Conservation (phyloP, 2,329 filamentous ascomycete genomes). For the Coniochaeta prunicola region DNA sequence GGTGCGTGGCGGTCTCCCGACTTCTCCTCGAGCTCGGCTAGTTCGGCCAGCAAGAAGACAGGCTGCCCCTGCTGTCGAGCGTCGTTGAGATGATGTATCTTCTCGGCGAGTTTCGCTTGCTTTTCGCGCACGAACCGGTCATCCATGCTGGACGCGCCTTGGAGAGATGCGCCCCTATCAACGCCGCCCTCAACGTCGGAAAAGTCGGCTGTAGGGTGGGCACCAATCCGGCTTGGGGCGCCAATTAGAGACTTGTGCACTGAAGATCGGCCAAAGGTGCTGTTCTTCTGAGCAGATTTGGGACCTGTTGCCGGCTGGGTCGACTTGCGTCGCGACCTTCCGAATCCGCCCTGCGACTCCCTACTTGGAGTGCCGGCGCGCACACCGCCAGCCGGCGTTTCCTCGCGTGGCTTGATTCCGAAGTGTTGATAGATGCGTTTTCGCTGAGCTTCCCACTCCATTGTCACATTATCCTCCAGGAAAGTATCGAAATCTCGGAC, state of each 20-base stretch:
- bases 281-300: slow-evolving; percentile 32
- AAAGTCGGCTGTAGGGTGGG: slow-evolving; percentile 54
- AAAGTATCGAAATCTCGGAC: slow-evolving; percentile 89
- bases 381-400: slow-evolving; percentile 19
- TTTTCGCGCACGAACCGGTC: slow-evolving; percentile 77
- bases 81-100: slow-evolving; percentile 71
- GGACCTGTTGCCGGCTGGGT: slow-evolving; percentile 18
- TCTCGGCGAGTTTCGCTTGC: slow-evolving; percentile 72
- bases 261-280: slow-evolving; percentile 57
- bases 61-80: slow-evolving; percentile 57
- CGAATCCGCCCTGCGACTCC: slow-evolving; percentile 50
- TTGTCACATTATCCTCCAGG: slow-evolving; percentile 86
- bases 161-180: slow-evolving; percentile 35
- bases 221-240: slow-evolving; percentile 60
- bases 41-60: slow-evolving; percentile 69
- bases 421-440: slow-evolving; percentile 95
- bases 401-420: slow-evolving; percentile 63
- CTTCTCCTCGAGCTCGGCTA: slow-evolving; percentile 65
- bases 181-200: slow-evolving; percentile 58
- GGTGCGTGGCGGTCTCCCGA: slow-evolving; percentile 64
- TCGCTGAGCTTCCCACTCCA: slow-evolving; percentile 93
- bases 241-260: slow-evolving; percentile 85
- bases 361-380: slow-evolving; percentile 25
- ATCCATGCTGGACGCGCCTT: slow-evolving; percentile 50
- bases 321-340: slow-evolving; percentile 48